Evolutionary conservation across 1,284 basidiomycete genomes (phyloP), one percentile per base, ranked within the genome.

Genomic region (Phlebopus sp.): DNA sequence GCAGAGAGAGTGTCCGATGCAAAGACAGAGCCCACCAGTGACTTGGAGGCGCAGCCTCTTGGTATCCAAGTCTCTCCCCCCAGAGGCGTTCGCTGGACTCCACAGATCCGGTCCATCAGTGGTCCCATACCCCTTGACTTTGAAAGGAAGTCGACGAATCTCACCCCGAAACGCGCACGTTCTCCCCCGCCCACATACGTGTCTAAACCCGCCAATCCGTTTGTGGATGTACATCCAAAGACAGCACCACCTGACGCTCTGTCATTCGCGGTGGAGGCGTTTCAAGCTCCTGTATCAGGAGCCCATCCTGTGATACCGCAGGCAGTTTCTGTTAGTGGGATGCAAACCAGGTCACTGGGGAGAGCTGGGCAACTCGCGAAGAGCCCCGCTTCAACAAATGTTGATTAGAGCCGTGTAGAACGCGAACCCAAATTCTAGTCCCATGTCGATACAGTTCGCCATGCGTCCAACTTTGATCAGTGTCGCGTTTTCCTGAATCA

Each of bases 71-170:
- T 57, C 37, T 55, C 46, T 49, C 61, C 66, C 37, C 42, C 48
- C 2, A 29, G 47, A 9, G 58, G 68, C 45, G 64, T 64, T 35
- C 62, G 63, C 21, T 77, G 75, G 75, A 59, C 66, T 14, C 75
- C 76, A 41, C 74, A 76, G 46, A 66, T 71, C 49, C 64, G 58
- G 9, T 60, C 66, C 10, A 57, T 63, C 46, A 59, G 53, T 18
- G 45, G 63, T 7, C 56, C 58, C 23, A 30, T 17, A 3, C 34
- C 42, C 11, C 42, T 37, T n/a, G 23, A 47, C 9, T 11, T 25
- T 29, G 43, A 47, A 17, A 56, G 40, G 42, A 53, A 44, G 36
- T 19, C 10, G 4, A 29, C 29, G 25, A 8, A 19, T 0, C 42
- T 15, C 13, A 19, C 35, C 31, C 13, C 42, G 5, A 67, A 49